Conservation (phyloP, 1,284 basidiomycete genomes). For the Ustilago trichophora region DNA sequence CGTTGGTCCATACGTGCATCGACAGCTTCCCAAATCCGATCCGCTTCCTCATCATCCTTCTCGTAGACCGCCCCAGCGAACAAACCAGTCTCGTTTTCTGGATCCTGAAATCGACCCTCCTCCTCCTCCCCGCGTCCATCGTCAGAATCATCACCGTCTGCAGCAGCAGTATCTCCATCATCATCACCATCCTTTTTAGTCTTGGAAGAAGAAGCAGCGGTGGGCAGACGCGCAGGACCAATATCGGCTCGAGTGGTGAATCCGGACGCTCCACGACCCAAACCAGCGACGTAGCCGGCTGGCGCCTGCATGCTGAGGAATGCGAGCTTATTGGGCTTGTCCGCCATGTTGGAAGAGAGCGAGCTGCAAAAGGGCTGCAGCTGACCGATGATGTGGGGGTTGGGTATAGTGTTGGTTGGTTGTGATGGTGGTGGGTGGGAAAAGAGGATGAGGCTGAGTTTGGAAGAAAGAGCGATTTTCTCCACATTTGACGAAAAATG, state of each 20-base stretch:
- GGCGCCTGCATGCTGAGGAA: conserved; percentile 63
- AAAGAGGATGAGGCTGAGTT: background rate
- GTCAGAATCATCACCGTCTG: conserved; percentile 87
- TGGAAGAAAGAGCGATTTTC: too few species aligned
- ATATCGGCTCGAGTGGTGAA: conserved; percentile 99
- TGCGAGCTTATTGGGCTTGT: conserved; percentile 58
- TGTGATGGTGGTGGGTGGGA: conserved; percentile 1
- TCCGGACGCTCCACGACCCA: conserved; percentile 77
- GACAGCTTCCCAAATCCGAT: conserved; percentile 89
- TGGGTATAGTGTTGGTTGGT: background rate
- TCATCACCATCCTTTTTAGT: conserved; percentile 21
- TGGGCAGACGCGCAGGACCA: conserved; percentile 83
- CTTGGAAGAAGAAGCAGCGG: conserved; percentile 22
- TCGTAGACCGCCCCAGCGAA: conserved; percentile 97
- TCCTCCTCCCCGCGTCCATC: conserved; percentile 80
- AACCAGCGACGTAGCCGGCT: conserved; percentile 63
- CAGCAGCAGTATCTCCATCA: too few species aligned
- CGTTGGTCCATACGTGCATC: conserved; percentile 90
- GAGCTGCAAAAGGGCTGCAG: too few species aligned
- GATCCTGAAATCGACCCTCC: conserved; percentile 91
- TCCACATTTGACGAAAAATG: conserved; percentile 6
- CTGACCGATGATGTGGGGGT: too few species aligned
- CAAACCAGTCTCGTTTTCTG: conserved; percentile 94
- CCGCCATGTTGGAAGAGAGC: conserved; percentile 51
- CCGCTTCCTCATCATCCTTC: conserved; percentile 96